Evolutionary conservation across 768 basidiomycete species (phyloP), one percentile per base, ranked within the genome.

Genomic region (Boletales sp.): DNA sequence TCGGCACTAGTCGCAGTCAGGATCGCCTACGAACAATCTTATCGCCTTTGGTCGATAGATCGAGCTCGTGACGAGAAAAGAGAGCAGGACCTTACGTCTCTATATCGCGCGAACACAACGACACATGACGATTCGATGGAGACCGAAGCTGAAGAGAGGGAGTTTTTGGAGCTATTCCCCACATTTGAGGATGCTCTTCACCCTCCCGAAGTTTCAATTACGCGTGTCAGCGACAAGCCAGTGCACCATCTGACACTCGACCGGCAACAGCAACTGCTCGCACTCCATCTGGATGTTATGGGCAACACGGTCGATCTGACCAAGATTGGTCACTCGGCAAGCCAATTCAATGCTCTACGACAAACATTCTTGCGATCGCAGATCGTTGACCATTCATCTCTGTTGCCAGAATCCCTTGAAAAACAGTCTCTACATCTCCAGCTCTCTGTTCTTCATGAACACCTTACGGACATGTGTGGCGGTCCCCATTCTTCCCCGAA

Each of bases 121-220:
- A 74, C 81, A 13, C 69, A 87, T 41, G 71, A 77, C 28, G 76
- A 75, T 28, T 65, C 76, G 10, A 78, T 76, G 12, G 94, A 94
- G 51, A 81, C 80, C 5, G 87, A 92, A 59, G 62, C 79, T 34
- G 92, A 96, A 62, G 89, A 88, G 65, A 75, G 76, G 54, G 96
- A 98, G 57, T 91, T 98, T 60, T 69, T 84, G 40, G 70, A 80
- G 6, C 65, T 98, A 28, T 99, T 99, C 68, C 96, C 96, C 12
- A 82, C 82, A 11, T 95, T 84, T 57, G 87, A 86, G 31, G 79
- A 86, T 48, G 73, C 67, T 21, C 64, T 84, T 14, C 72, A 77
- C 32, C 50, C 57, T 42, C 31, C 46, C 17, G 44, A 46, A 32
- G n/a, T 10, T 13, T 10, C 14, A 1, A 38, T 21, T 21, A 36